Percentiles rank a stretch among this genome's conserved stretches.
Conservation (phyloP, 371 early-diverging fungal genomes). For the Coemansia sp. region DNA sequence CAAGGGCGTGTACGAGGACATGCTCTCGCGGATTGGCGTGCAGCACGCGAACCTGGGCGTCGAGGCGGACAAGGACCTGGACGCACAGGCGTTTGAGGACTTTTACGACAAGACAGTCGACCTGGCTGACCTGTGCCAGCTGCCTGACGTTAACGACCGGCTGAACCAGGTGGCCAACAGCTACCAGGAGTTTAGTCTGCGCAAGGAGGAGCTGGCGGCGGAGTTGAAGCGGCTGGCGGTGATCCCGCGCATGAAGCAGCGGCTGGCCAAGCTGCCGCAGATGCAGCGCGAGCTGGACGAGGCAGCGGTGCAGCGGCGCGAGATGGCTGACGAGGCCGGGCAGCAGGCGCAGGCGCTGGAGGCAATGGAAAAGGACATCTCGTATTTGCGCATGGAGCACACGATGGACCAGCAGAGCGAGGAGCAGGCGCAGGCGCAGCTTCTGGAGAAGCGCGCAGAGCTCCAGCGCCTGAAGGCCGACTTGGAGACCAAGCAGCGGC, state of each 20-base stretch:
- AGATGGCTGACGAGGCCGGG: conserved; percentile 33
- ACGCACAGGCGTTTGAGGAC: conserved; percentile 50
- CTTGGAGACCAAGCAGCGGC: conserved; percentile 36
- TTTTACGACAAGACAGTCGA: conserved; percentile 53
- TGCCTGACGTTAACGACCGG: conserved; percentile 51
- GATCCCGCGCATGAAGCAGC: conserved; percentile 40
- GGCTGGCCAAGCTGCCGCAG: conserved; percentile 40
- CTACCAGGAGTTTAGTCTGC: conserved; percentile 43
- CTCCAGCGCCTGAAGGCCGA: conserved; percentile 25
- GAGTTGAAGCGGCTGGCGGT: conserved; percentile 44
- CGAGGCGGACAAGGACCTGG: conserved; percentile 37
- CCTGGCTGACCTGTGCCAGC: conserved; percentile 49
- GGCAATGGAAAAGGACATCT: conserved; percentile 41
- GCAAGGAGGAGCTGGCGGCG: conserved; percentile 39
- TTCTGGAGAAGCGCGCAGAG: conserved; percentile 26
- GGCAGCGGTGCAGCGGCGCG: conserved; percentile 13
- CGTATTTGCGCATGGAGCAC: conserved; percentile 46
- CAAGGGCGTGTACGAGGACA: conserved; percentile 52
- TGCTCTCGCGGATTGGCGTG: conserved; percentile 48
- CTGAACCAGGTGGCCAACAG: conserved; percentile 50
- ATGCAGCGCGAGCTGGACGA: conserved; percentile 39
- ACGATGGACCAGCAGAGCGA: conserved; percentile 48
- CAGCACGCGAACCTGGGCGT: conserved; percentile 45
- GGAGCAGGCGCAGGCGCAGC: conserved; percentile 40
- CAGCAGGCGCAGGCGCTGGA: conserved; percentile 21